These are phyloP conservation scores for Cryptococcus sp. DNA, from an alignment of 1,284 basidiomycete species.

Conservation along the genomic window DNA sequence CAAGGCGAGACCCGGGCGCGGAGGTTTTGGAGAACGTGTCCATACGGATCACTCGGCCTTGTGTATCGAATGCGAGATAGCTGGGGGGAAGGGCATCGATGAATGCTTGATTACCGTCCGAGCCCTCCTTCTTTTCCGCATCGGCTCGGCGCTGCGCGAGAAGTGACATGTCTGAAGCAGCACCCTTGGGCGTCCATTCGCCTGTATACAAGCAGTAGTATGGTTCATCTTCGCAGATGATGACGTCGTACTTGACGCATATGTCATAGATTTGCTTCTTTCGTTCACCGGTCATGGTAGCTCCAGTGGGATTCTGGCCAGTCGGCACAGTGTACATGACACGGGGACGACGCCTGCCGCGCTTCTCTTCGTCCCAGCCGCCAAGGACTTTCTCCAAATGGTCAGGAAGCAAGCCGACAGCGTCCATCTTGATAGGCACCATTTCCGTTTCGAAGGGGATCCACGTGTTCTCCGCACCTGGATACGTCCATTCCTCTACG, in stretches of 20 bases:
- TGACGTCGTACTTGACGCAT: slow-evolving; percentile 71
- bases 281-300: slow-evolving; percentile 65
- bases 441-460: slow-evolving; percentile 38
- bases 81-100: slow-evolving; percentile 60
- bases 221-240: slow-evolving; percentile 78
- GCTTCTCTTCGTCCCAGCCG: slow-evolving; percentile 65
- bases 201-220: slow-evolving; percentile 70
- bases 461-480: slow-evolving; percentile 51
- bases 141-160: slow-evolving; percentile 46
- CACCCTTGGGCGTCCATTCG: slow-evolving; percentile 32
- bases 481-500: slow-evolving; percentile 60
- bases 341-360: slow-evolving; percentile 59
- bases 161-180: slow-evolving; percentile 33
- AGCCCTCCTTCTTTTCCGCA: slow-evolving; percentile 44
- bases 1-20: slow-evolving; percentile 72
- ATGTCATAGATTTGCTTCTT: slow-evolving; percentile 78
- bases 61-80: slow-evolving; percentile 62
- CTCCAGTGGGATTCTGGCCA: slow-evolving; percentile 72
- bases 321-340: slow-evolving; percentile 64
- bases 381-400: slow-evolving; percentile 63
- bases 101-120: slow-evolving; percentile 48
- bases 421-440: slow-evolving; percentile 65
- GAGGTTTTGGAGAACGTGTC: slow-evolving; percentile 76
- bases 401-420: slow-evolving; percentile 66
- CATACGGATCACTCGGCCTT: slow-evolving; percentile 53